phyloP scores from a whole-genome alignment of 495 filamentous ascomycete genomes.

The Talaromyces adpressus region DNA sequence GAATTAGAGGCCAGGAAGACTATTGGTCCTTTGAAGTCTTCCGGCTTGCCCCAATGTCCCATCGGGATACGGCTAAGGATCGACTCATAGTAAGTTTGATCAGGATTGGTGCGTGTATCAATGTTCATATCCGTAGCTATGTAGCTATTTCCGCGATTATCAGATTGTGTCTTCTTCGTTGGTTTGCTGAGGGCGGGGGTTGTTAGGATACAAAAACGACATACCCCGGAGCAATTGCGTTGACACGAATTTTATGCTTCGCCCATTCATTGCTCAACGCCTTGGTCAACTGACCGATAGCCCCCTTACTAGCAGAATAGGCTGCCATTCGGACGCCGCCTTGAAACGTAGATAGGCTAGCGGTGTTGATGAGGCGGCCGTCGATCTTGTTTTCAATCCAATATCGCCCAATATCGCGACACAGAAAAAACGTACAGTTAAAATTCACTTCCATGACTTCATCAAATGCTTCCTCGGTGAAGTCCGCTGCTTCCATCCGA shows the following conservation, averaged over 20 bases:
- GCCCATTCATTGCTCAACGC: slow-evolving; percentile 5
- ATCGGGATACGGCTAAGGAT: slow-evolving; percentile 24
- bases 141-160: slow-evolving; percentile 50
- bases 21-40: slow-evolving; percentile 11
- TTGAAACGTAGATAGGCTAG: slow-evolving; percentile 72
- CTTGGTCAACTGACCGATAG: background rate
- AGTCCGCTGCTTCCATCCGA: background rate
- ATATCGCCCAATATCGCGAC: slow-evolving; percentile 45
- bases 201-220: slow-evolving; percentile 29
- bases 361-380: slow-evolving; percentile 56
- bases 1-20: slow-evolving; percentile 70
- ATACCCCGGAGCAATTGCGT: slow-evolving; percentile 5
- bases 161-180: background rate
- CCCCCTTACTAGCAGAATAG: slow-evolving; percentile 55
- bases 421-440: slow-evolving; percentile 65
- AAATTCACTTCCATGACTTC: slow-evolving; percentile 74
- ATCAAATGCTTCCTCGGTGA: background rate
- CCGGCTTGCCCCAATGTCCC: slow-evolving; percentile 11
- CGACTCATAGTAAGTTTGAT: slow-evolving; percentile 6
- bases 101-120: slow-evolving; percentile 1
- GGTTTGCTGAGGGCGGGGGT: too few relatives aligned
- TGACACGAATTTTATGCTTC: slow-evolving; percentile 36
- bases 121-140: slow-evolving; percentile 2
- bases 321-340: slow-evolving; percentile 76
- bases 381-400: slow-evolving; percentile 20